Evolutionary conservation across 768 basidiomycete species (phyloP).

Genomic region (Auricularia cornea): DNA sequence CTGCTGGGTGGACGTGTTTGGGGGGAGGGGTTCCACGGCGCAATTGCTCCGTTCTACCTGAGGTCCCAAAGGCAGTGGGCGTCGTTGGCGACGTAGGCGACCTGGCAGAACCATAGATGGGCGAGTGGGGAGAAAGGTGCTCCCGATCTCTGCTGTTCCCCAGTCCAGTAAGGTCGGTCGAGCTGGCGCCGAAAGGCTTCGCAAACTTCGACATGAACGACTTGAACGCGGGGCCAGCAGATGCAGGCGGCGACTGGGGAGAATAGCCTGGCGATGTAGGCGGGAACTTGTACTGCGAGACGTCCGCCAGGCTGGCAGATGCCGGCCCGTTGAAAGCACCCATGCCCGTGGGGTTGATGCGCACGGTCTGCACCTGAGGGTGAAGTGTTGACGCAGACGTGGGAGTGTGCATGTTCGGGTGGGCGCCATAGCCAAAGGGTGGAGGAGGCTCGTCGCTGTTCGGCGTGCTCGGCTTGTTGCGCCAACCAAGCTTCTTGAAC

Average conservation of each 20-base stretch:
- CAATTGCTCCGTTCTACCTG: not conserved
- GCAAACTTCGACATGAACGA: conserved; percentile 72
- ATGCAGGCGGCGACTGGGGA: conserved; percentile 55
- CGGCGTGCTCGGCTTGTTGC: conserved; percentile 41
- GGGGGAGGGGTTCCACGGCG: conserved; percentile 2
- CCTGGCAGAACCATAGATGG: conserved; percentile 17
- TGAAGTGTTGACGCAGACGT: conserved; percentile 1
- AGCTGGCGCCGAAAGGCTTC: not conserved
- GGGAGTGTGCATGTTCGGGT: not conserved
- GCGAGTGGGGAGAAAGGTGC: conserved; percentile 28
- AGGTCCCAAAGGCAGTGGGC: not conserved
- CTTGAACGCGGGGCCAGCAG: conserved; percentile 64
- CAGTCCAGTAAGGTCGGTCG: not conserved
- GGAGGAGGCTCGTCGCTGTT: conserved; percentile 36
- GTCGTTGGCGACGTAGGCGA: conserved; percentile 7
- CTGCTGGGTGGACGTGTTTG: conserved; percentile 13
- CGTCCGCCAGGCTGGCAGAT: conserved; percentile 42
- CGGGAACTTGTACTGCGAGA: conserved; percentile 44
- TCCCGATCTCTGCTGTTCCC: conserved; percentile 16
- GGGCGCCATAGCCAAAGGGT: not conserved
- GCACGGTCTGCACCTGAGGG: conserved; percentile 26
- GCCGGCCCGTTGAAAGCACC: conserved; percentile 28
- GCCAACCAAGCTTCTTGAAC: conserved; percentile 62
- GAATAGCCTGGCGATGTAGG: conserved; percentile 25
- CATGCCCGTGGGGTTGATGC: conserved; percentile 19